Conservation (phyloP, 768 basidiomycete genomes). For the Lyophyllum atratum region DNA sequence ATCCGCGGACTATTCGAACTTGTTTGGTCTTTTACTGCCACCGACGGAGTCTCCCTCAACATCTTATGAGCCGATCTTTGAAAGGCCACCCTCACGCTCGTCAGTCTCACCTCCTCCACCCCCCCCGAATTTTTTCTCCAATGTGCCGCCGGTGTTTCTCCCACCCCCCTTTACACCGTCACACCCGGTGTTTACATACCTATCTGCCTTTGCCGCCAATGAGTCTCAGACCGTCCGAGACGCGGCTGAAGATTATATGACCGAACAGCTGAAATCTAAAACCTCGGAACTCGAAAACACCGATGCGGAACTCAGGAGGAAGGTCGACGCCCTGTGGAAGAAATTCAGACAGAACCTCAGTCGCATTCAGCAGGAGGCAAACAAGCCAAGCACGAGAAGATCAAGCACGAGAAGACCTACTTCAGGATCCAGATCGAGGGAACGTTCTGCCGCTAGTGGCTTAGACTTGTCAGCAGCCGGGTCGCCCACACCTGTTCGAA, state of each 20-base stretch:
- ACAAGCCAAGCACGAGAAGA: conserved; percentile 15
- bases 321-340: conserved; percentile 67
- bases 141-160: conserved; percentile 63
- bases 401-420: conserved; percentile 14
- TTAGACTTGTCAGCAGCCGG: conserved; percentile 16
- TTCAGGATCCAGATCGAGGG: conserved; percentile 20
- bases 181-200: conserved; percentile 68
- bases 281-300: conserved; percentile 55
- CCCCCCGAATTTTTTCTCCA: conserved; percentile 45
- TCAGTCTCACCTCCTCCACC: conserved; percentile 29
- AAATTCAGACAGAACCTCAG: conserved; percentile 51
- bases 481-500: conserved; percentile 45
- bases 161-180: conserved; percentile 79
- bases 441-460: conserved; percentile 20
- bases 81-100: conserved; percentile 24
- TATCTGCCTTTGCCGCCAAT: conserved; percentile 57
- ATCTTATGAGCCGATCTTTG: conserved; percentile 25
- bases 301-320: conserved; percentile 53
- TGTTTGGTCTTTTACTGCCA: conserved; percentile 50
- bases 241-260: conserved; percentile 59
- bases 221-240: conserved; percentile 57
- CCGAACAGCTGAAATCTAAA: conserved; percentile 53
- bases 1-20: conserved; percentile 44
- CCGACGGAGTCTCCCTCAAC: conserved; percentile 25
- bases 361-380: conserved; percentile 41